These are phyloP conservation scores for Acanthamoeba healyi DNA, from an alignment of 208 protist genomes.

Conservation along the genomic window DNA sequence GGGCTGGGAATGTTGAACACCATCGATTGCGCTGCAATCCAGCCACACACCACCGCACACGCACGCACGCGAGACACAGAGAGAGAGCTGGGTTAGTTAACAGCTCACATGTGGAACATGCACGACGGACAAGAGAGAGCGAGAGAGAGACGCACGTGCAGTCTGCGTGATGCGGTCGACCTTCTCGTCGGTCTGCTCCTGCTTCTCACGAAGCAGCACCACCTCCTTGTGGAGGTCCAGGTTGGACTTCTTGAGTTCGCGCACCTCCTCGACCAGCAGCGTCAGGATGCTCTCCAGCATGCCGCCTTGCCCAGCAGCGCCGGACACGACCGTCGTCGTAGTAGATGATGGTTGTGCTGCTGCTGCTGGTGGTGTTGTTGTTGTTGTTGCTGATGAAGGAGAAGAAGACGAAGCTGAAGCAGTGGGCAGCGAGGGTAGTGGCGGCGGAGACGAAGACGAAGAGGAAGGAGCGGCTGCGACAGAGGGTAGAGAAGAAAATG, in stretches of 20 bases:
- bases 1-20: background rate
- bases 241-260: conserved; percentile 46
- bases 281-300: conserved; percentile 61
- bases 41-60: too few relatives aligned
- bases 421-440: background rate
- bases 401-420: background rate
- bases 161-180: conserved; percentile 12
- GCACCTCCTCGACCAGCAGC: conserved; percentile 56
- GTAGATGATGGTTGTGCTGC: too few relatives aligned
- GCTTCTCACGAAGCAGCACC: conserved; percentile 40
- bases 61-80: background rate
- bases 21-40: background rate
- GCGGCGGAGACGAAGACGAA: background rate
- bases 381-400: too few relatives aligned
- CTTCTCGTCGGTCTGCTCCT: conserved; percentile 46
- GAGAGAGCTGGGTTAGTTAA: too few relatives aligned
- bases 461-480: background rate
- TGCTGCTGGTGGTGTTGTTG: too few relatives aligned
- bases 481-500: background rate
- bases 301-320: background rate
- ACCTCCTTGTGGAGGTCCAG: conserved; percentile 37
- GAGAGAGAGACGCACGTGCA: background rate
- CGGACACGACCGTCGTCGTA: background rate
- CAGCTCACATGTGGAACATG: too few relatives aligned
- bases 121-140: background rate